Evolutionary conservation across 2,329 filamentous ascomycete species (phyloP).

Genomic region (Aspergillus costaricaensis): DNA sequence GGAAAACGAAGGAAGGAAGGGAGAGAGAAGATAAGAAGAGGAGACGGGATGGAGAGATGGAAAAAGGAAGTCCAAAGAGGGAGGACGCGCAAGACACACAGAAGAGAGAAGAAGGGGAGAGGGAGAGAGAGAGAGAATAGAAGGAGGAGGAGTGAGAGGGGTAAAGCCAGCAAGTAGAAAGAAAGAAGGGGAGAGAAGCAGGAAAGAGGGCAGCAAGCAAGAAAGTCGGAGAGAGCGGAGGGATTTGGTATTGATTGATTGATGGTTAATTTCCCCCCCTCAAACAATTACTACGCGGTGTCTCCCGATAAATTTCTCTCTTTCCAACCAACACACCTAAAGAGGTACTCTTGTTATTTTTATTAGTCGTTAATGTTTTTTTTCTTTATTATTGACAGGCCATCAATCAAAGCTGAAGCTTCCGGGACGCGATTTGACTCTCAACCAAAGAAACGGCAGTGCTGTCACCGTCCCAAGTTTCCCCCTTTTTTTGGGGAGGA

Average conservation of each 20-base stretch:
- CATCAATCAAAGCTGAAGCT: background rate
- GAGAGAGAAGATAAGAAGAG: slow-evolving; percentile 18
- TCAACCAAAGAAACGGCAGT: background rate
- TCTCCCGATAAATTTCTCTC: background rate
- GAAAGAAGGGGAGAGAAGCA: slow-evolving; percentile 4
- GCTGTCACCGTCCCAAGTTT: background rate
- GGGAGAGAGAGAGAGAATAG: slow-evolving; percentile 2
- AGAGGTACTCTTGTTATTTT: too few species aligned
- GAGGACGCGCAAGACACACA: slow-evolving; percentile 2
- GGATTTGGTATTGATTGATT: background rate
- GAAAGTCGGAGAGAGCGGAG: slow-evolving; percentile 7
- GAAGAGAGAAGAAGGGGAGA: background rate
- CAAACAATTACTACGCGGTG: background rate
- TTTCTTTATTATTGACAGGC: slow-evolving; percentile 1
- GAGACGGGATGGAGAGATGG: background rate
- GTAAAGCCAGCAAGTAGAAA: background rate
- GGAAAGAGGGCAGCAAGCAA: slow-evolving; percentile 8
- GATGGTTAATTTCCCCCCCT: background rate
- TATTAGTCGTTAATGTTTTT: background rate
- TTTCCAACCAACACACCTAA: background rate
- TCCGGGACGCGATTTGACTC: background rate
- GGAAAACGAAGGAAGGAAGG: background rate
- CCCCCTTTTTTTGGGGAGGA: background rate
- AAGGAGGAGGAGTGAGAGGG: background rate
- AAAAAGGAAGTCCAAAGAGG: slow-evolving; percentile 20